Conservation (phyloP, 2,329 filamentous ascomycete genomes). For the Exserohilum rostratum region DNA sequence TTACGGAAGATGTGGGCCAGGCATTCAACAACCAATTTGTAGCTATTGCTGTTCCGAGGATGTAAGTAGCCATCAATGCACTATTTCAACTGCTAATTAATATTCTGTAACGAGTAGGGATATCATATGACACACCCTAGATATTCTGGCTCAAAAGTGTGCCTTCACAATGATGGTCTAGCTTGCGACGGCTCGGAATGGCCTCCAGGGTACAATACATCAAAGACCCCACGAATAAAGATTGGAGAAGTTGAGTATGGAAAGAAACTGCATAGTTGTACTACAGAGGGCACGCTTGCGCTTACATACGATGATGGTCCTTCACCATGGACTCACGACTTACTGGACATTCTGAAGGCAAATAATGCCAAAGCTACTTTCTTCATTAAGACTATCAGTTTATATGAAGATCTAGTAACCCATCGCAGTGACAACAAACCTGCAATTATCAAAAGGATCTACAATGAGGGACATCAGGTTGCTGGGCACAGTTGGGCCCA, state of each 20-base stretch:
- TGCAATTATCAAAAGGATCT: conserved; percentile 53
- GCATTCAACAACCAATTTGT: neutral
- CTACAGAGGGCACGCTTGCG: conserved; percentile 48
- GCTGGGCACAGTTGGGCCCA: conserved; percentile 58
- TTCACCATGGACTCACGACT: conserved; percentile 55
- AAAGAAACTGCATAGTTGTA: conserved; percentile 24
- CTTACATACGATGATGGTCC: conserved; percentile 64
- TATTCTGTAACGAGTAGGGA: neutral
- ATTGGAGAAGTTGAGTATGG: neutral
- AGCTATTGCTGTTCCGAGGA: conserved; percentile 1
- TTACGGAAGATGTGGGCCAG: conserved; percentile 7
- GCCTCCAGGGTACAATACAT: conserved; percentile 3
- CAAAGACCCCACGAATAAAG: neutral
- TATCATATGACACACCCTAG: neutral
- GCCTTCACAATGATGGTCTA: conserved; percentile 4
- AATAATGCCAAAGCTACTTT: conserved; percentile 57
- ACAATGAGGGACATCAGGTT: conserved; percentile 59
- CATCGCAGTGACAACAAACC: conserved; percentile 52
- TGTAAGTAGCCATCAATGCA: neutral
- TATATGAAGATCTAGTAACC: conserved; percentile 48
- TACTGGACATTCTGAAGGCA: conserved; percentile 59
- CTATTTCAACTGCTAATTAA: neutral
- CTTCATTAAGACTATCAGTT: conserved; percentile 54
- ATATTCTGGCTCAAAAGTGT: neutral
- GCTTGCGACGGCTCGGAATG: conserved; percentile 1